Evolutionary conservation across 768 basidiomycete genomes (phyloP), one percentile per base, ranked within the genome.

Genomic region (Scleroderma citrinum): DNA sequence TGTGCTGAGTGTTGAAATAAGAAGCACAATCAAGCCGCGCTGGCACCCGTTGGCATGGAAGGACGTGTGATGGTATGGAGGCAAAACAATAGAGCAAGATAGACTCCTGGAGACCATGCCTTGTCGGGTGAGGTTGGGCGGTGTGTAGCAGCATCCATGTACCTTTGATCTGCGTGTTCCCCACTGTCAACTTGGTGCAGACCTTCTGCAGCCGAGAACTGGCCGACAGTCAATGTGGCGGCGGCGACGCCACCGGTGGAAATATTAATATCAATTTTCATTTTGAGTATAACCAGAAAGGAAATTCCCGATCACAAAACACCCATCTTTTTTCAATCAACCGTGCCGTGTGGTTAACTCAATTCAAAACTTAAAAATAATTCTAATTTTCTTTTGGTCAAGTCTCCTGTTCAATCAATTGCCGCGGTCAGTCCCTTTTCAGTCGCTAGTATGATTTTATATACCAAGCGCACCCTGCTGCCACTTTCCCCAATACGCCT

Each of bases 331-430:
- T 47, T 36, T 36, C 50, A 52, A 51, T 35, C 45, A 50, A 24
- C 35, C 44, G 46, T 48, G 44, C 53, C 52, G 43, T 64, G 61
- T 62, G 54, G 55, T 55, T 69, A 77, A 76, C 75, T 74, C 73
- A 77, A 78, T 74, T 71, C 71, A 44, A 75, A 81, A 82, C 76
- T 75, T 74, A 74, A 77, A 29, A 77, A 74, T 71, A 71, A 61
- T 66, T 57, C 56, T 63, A 55, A 52, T 42, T 53, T 44, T 44
- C 43, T 46, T 55, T 56, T 35, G 49, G 55, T 7, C 48, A 39
- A 44, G 48, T 29, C 48, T 52, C 58, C 53, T 52, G 56, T 60
- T 47, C 51, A n/a, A 56, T 50, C 51, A 17, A n/a, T n/a, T 37
- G 36, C 36, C 38, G 38, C 38, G 13, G 40, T 13, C 24, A 42